Evolutionary conservation across 768 basidiomycete species (phyloP).

Genomic region (Aureoboletus auriporus): DNA sequence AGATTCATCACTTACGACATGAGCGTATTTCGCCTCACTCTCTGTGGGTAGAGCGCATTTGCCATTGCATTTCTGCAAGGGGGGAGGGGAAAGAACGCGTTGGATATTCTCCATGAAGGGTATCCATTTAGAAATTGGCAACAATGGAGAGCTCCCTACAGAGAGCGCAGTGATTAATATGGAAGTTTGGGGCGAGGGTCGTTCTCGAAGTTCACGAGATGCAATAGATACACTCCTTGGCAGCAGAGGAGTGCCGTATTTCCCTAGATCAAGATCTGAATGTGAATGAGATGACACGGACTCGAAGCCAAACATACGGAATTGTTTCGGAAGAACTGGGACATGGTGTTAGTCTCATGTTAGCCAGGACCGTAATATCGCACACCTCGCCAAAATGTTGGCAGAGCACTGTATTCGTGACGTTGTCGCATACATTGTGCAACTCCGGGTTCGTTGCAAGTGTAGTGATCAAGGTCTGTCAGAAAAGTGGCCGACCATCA

Average conservation of each 20-base stretch:
- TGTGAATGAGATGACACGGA: neutral
- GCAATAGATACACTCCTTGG: neutral
- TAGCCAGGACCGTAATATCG: neutral
- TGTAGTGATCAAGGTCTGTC: constrained; percentile 25
- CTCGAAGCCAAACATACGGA: constrained; percentile 6
- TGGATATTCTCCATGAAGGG: constrained; percentile 5
- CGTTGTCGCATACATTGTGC: neutral
- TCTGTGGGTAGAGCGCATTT: constrained; percentile 5
- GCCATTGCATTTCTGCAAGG: constrained; percentile 18
- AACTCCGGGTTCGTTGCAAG: constrained; percentile 19
- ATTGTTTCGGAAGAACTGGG: neutral
- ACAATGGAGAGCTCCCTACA: constrained; percentile 11
- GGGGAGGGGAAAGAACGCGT: constrained; percentile 20
- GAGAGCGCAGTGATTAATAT: constrained; percentile 14
- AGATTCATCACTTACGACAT: constrained; percentile 19
- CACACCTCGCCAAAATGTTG: constrained; percentile 12
- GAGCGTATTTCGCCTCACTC: constrained; percentile 8
- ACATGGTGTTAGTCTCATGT: neutral
- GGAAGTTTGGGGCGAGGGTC: constrained; percentile 7
- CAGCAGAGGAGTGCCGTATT: neutral
- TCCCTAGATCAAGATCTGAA: constrained; percentile 3
- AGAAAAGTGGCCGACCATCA: neutral
- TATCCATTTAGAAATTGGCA: constrained; percentile 4
- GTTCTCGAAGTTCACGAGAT: constrained; percentile 7
- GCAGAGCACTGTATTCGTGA: neutral